Base-by-base conservation (phyloP, 2,329 filamentous ascomycete species). In the Pyricularia grisea region DNA sequence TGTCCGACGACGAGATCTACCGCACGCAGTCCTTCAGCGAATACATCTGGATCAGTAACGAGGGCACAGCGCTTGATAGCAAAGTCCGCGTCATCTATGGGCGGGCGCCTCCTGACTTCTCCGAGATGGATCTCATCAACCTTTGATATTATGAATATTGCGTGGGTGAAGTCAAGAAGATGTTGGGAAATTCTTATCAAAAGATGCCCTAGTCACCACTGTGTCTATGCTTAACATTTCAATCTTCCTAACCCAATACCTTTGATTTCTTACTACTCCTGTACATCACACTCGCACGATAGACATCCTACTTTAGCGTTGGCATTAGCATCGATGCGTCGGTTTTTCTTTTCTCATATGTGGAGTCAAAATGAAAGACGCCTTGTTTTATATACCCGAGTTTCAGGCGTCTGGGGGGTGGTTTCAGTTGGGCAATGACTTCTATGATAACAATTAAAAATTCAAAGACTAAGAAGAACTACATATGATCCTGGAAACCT, bases 31-130 rank as follows among this genome's bases (percentile, higher is more conserved):
- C 85, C 66, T 91, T 93, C 77, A 94, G 90, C 76, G 87, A 92
- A 70, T 84, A 88, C 71, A 91, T 98, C 68, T 97, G 93, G 92
- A 93, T 98, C 76, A 97, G 92, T 74, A 97, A 97, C 78, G 91
- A 96, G 77, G 93, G 93, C 70, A 93, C 94, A 25, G 92, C 92
- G 11, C 82, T 98, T 73, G 93, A 97, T 80, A 91, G 88, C 69
- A 93, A 93, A 78, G 88, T 88, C 33, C 88, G 91, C 23, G 93
- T 97, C 5, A 87, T 97, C 55, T 97, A 95, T 78, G 90, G 91
- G 72, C 88, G 88, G 71, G 92, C 93, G 71, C 94, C 94, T 20
- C 94, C 94, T 0, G 93, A 97, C 79, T 96, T 97, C 76, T 93
- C 91, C 0, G 92, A 96, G 78, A 83, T 94, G 31, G 93, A 97